Conservation (phyloP, 2,329 filamentous ascomycete genomes). For the Beauveria medogensis region DNA sequence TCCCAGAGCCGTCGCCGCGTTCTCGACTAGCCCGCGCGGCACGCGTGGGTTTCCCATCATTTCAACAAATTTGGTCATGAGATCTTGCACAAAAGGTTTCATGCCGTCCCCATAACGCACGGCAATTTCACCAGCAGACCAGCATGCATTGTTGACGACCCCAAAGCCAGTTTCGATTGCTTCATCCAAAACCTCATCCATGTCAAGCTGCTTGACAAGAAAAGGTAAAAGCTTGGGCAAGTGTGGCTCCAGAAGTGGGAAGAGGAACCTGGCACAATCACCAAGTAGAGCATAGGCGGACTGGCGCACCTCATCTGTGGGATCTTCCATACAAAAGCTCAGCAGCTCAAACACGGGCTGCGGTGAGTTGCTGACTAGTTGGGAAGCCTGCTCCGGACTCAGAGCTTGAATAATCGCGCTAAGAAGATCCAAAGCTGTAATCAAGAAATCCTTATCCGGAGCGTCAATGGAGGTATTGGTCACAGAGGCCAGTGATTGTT, state of each 20-base stretch:
- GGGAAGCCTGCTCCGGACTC: conserved; percentile 61
- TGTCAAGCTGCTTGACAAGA: conserved; percentile 78
- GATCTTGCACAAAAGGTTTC: conserved; percentile 65
- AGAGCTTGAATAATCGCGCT: conserved; percentile 91
- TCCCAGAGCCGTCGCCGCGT: conserved; percentile 87
- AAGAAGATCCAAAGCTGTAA: conserved; percentile 88
- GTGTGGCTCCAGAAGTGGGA: conserved; percentile 67
- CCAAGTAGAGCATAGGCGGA: conserved; percentile 92
- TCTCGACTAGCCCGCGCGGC: conserved; percentile 81
- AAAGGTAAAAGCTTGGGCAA: conserved; percentile 69
- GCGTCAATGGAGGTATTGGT: conserved; percentile 62
- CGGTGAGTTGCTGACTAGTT: conserved; percentile 66
- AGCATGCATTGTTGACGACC: conserved; percentile 96
- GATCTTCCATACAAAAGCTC: conserved; percentile 85
- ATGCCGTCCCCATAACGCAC: conserved; percentile 70
- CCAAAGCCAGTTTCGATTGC: conserved; percentile 80
- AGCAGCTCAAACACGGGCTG: conserved; percentile 86
- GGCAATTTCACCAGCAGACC: conserved; percentile 89
- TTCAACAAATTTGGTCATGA: conserved; percentile 68
- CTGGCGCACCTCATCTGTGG: conserved; percentile 85
- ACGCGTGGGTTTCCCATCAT: conserved; percentile 83
- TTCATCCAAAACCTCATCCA: conserved; percentile 68
- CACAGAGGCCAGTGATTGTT: conserved; percentile 65
- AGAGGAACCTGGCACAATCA: conserved; percentile 90
- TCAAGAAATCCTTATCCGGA: conserved; percentile 93